Evolutionary conservation across 495 filamentous ascomycete genomes (phyloP), one percentile per base, ranked within the genome.

Genomic region (Paragyromitra xinjiangensis): DNA sequence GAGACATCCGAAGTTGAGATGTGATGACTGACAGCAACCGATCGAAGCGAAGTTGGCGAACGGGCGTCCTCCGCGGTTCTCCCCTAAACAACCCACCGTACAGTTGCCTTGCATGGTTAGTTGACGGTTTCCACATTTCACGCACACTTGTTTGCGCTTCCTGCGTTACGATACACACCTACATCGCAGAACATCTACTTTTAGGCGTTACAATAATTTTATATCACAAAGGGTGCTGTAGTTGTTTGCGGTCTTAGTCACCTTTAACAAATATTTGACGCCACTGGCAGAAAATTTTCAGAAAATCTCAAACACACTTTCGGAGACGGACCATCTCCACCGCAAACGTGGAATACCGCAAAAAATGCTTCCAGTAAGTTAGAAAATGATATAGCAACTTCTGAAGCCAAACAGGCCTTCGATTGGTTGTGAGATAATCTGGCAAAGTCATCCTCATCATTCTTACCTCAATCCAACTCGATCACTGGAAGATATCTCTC

Each of bases 41-140:
- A 64, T 59, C 62, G 65, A 71, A 76, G 37, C 50, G 66, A 75
- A 58, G 58, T 56, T 66, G 65, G 68, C 68, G 22, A 73, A 66
- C 48, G 19, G 53, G 42, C 53, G 45, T 53, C 22, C 59, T 71
- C 69, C 26, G 69, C 58, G 61, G 40, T 73, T 66, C 66, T 26
- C 62, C 22, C 59, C 24, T 62, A 64, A 50, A 61, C 50, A 70
- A 50, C 53, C 19, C 53, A 59, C 66, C 29, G 53, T 58, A 63
- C 26, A n/a, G 3, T 48, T 51, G 58, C 69, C 69, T 72, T 64
- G 55, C 55, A 64, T 72, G 19, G 22, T 56, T 53, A 61, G 44
- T 62, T 50, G 39, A 51, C 22, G 37, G 62, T 73, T 65, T 65
- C 70, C 51, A 66, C 61, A 66, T 44, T 59, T 73, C 26, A 73